A percentile compares a stretch with the other conserved stretches of the same genome.
These are phyloP conservation scores for Chaetomium globosum DNA, from an alignment of 2,329 filamentous ascomycete species.

Conservation along the genomic window DNA sequence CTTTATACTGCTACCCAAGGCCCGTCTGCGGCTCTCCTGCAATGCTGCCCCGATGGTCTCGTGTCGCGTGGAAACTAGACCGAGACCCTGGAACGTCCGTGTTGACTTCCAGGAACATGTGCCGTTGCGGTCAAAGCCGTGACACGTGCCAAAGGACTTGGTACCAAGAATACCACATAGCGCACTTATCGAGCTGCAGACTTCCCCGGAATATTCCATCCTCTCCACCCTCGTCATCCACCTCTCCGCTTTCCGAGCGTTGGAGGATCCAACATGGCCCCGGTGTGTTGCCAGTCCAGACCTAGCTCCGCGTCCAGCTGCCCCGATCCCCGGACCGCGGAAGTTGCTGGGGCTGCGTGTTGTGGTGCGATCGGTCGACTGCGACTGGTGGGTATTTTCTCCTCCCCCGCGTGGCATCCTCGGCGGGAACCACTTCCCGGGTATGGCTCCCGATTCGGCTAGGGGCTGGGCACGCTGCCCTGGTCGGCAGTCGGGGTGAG, in stretches of 20 bases:
- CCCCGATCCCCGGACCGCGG: neutral
- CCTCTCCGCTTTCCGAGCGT: slow-evolving; percentile 1
- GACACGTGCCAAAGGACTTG: neutral
- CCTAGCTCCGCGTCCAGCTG: slow-evolving; percentile 5
- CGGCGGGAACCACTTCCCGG: neutral
- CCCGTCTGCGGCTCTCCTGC: neutral
- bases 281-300: slow-evolving; percentile 4
- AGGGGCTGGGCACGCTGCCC: neutral
- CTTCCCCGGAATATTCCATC: neutral
- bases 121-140: neutral
- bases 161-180: neutral
- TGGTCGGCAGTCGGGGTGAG: neutral
- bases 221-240: neutral
- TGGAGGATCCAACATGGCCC: neutral
- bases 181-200: slow-evolving; percentile 15
- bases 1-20: slow-evolving; percentile 6
- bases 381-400: slow-evolving; percentile 21
- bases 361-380: neutral
- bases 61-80: slow-evolving; percentile 4
- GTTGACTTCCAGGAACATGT: slow-evolving; percentile 1
- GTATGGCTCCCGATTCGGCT: slow-evolving; percentile 7
- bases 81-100: slow-evolving; percentile 2
- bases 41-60: neutral
- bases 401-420: neutral
- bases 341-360: neutral